Evolutionary conservation across 805 yeast species (phyloP).

Genomic region (Tetrapisispora fleetii): DNA sequence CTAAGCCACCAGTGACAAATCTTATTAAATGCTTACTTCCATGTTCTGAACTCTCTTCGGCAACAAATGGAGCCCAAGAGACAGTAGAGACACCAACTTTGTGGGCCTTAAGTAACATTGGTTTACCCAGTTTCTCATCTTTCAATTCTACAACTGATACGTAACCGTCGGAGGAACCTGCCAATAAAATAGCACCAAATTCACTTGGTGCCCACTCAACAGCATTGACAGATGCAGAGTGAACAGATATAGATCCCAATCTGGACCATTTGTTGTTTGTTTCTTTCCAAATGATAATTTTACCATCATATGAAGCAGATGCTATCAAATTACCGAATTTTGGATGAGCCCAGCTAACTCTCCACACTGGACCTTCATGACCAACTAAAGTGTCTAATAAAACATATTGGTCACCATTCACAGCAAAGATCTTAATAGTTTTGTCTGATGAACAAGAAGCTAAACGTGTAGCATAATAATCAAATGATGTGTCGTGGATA

Average conservation of each 20-base stretch:
- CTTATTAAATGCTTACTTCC: constrained; percentile 41
- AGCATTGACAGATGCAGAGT: constrained; percentile 84
- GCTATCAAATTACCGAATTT: constrained; percentile 88
- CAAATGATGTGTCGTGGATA: constrained; percentile 89
- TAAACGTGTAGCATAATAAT: constrained; percentile 84
- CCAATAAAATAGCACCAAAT: constrained; percentile 76
- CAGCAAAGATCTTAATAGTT: constrained; percentile 79
- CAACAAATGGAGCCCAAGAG: constrained; percentile 85
- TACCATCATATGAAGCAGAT: constrained; percentile 86
- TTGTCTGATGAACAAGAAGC: constrained; percentile 92
- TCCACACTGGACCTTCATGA: constrained; percentile 97
- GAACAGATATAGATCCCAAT: constrained; percentile 71
- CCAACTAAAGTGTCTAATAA: constrained; percentile 73
- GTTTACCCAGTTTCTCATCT: constrained; percentile 68
- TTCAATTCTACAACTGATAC: constrained; percentile 79
- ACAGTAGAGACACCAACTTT: constrained; percentile 85
- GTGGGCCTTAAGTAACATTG: constrained; percentile 52
- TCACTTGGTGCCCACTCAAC: constrained; percentile 94
- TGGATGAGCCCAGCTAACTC: constrained; percentile 95
- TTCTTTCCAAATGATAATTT: constrained; percentile 85
- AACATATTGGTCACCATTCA: constrained; percentile 70
- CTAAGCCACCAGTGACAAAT: constrained; percentile 86
- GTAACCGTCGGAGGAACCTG: constrained; percentile 83
- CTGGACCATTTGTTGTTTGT: constrained; percentile 74
- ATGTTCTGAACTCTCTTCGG: constrained; percentile 39